These are phyloP conservation scores for Yueomyces sp. DNA, from an alignment of 805 yeast species.

Conservation along the genomic window DNA sequence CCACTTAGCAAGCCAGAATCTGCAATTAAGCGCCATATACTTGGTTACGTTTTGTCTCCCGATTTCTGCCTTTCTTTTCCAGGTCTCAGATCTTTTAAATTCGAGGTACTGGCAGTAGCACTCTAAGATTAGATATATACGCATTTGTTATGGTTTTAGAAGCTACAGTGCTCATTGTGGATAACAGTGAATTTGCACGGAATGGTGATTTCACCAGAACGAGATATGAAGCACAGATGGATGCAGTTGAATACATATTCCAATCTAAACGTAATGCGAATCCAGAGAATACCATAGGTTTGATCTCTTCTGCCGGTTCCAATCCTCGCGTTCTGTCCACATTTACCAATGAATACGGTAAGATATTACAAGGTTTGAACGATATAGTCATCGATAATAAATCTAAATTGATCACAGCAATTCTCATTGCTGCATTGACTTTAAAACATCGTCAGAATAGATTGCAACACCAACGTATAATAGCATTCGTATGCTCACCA, in stretches of 20 bases:
- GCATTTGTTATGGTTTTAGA: conserved; percentile 62
- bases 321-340: conserved; percentile 84
- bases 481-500: conserved; percentile 85
- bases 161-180: conserved; percentile 90
- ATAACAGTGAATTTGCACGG: conserved; percentile 90
- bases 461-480: conserved; percentile 79
- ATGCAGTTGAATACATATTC: conserved; percentile 78
- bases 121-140: no score
- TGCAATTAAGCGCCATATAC: no score
- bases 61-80: no score
- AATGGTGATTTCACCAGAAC: conserved; percentile 88
- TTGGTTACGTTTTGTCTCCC: no score
- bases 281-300: conserved; percentile 90
- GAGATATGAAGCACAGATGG: conserved; percentile 84
- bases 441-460: conserved; percentile 93
- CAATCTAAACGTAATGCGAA: conserved; percentile 75
- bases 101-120: no score
- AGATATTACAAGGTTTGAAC: conserved; percentile 71
- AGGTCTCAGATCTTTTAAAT: no score
- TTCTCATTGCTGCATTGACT: conserved; percentile 88
- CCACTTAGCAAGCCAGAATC: no score
- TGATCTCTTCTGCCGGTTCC: conserved; percentile 76
- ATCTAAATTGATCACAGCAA: conserved; percentile 61
- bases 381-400: conserved; percentile 61
- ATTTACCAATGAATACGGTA: conserved; percentile 76